These are phyloP conservation scores for Ceratobasidium sp. DNA, from an alignment of 1,284 basidiomycete species.

Conservation along the genomic window DNA sequence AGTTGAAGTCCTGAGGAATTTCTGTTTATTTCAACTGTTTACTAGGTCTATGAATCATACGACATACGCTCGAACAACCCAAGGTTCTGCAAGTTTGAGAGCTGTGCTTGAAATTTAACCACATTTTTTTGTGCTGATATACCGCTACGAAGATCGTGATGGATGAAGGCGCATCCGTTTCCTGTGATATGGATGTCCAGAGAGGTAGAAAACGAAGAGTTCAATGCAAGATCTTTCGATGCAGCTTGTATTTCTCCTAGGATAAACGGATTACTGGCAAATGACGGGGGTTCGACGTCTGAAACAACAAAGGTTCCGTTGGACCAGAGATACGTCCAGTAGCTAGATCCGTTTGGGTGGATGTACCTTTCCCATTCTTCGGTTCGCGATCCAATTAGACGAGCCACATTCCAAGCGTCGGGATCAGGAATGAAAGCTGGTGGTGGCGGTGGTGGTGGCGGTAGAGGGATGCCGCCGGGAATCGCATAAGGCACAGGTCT, in stretches of 20 bases:
- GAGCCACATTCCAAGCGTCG: neutral
- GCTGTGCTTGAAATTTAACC: neutral
- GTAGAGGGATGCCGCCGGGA: too few species aligned
- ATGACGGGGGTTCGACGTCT: slow-evolving; percentile 1
- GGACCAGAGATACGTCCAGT: neutral
- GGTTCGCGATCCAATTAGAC: neutral
- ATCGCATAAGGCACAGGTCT: too few species aligned
- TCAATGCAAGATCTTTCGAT: neutral
- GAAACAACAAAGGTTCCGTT: neutral
- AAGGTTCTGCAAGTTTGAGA: neutral
- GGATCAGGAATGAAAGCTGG: neutral
- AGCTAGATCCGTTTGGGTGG: slow-evolving; percentile 3
- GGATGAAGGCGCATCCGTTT: neutral
- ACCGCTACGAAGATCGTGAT: neutral
- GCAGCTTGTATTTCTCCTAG: neutral
- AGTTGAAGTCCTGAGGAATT: slow-evolving; percentile 1
- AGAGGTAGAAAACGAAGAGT: neutral
- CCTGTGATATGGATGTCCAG: neutral
- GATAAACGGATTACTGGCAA: neutral
- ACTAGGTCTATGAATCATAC: too few species aligned
- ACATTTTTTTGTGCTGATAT: neutral
- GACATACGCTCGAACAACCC: too few species aligned
- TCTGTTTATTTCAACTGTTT: neutral
- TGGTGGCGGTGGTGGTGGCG: too few species aligned
- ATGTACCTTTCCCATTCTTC: neutral